phyloP scores from a whole-genome alignment of 1,284 basidiomycete genomes.

The Irpex rosettiformis region DNA sequence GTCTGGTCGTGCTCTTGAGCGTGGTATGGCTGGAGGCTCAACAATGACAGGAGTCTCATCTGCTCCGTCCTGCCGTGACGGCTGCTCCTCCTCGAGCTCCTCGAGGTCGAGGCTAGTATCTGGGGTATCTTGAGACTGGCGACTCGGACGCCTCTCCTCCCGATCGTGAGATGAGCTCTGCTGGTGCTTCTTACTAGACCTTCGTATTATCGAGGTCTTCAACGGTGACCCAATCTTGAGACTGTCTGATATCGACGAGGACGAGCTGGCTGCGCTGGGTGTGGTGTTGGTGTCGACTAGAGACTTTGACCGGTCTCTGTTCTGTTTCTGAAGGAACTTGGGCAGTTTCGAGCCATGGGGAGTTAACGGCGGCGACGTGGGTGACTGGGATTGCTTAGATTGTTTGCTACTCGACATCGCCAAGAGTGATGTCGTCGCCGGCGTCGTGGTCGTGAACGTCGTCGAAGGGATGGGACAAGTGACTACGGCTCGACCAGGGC shows the following conservation, averaged over 20 bases:
- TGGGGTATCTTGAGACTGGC: conserved; percentile 27
- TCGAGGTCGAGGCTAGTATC: conserved; percentile 23
- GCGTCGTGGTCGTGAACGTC: conserved; percentile 23
- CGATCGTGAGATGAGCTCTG: conserved; percentile 24
- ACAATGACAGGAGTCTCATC: conserved; percentile 51
- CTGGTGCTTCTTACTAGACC: conserved; percentile 22
- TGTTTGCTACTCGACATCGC: conserved; percentile 29
- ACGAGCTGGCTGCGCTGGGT: conserved; percentile 39
- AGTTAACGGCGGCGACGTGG: conserved; percentile 30
- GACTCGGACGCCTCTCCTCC: conserved; percentile 25
- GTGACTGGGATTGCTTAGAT: conserved; percentile 27
- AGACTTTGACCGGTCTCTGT: conserved; percentile 57
- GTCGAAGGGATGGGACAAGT: background rate
- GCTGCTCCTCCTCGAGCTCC: conserved; percentile 18
- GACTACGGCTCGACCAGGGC: background rate
- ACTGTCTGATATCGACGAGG: conserved; percentile 29
- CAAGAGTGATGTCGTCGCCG: conserved; percentile 16
- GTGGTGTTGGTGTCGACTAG: conserved; percentile 41
- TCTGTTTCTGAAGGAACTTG: conserved; percentile 63
- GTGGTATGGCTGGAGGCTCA: conserved; percentile 40
- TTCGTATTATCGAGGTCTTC: conserved; percentile 18
- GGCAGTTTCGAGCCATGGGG: conserved; percentile 49
- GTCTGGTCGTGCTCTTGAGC: conserved; percentile 42
- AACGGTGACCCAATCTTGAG: conserved; percentile 22
- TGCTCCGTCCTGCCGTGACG: conserved; percentile 11